A percentile compares a stretch with the other conserved stretches of the same genome.
Evolutionary conservation across 2,329 filamentous ascomycete genomes (phyloP).

Genomic region (Ceratocystis colombiana): DNA sequence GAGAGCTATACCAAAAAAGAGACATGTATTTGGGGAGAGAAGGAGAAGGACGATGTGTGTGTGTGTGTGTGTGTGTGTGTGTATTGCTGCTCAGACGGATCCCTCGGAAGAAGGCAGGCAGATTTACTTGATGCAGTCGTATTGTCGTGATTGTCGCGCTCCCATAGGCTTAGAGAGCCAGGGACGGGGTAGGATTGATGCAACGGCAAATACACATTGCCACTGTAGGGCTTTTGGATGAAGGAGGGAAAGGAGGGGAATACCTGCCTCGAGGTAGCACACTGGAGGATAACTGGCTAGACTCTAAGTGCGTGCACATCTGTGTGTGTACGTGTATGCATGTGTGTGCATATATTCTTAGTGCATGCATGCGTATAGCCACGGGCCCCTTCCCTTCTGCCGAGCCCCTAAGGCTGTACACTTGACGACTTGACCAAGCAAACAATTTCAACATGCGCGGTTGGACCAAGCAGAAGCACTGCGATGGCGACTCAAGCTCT

Average conservation of each 20-base stretch:
- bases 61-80: too few relatives aligned
- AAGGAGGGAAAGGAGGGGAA: background rate
- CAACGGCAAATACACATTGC: background rate
- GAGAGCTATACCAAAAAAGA: too few relatives aligned
- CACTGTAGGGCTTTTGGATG: background rate
- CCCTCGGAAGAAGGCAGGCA: background rate
- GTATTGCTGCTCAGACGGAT: background rate
- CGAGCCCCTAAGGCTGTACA: background rate
- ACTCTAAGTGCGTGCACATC: background rate
- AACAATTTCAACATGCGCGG: background rate
- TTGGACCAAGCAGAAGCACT: background rate
- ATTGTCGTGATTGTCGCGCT: background rate
- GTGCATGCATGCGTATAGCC: background rate
- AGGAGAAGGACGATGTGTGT: too few relatives aligned
- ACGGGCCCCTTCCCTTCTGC: background rate
- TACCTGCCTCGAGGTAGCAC: background rate
- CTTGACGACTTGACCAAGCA: background rate
- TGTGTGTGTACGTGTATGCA: background rate
- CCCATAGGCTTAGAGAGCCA: background rate
- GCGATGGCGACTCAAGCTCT: background rate
- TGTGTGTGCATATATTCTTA: background rate
- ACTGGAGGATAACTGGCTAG: background rate
- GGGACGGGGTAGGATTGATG: constrained; percentile 4
- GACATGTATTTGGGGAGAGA: too few relatives aligned
- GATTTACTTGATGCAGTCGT: background rate